Evolutionary conservation across 345 rosid species (phyloP), one percentile per base, ranked within the genome.

Genomic region (Salix brachista): DNA sequence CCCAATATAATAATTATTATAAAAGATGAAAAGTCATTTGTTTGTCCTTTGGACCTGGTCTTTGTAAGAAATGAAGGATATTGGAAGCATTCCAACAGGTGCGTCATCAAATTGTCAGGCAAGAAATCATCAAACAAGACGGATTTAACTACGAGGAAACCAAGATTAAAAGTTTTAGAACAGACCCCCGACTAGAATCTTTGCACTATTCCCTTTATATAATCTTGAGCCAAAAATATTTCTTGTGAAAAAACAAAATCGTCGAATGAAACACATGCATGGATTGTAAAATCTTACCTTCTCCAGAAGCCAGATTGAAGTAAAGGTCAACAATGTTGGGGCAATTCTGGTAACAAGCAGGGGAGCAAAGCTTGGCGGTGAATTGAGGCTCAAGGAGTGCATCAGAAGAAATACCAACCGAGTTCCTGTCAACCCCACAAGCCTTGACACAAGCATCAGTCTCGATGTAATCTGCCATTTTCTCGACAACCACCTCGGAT

Each of bases 281-380:
- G 3, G 23, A 58, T 0, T 10, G 64, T 23, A 4, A 58, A 3
- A 3, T 23, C 13, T 66, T 88, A 96, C 99, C 99, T 93, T 96
- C 99, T 6, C 97, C 99, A 74, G 96, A 95, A 28, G 98, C 99
- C 75, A 96, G 81, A 68, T 96, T 93, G 88, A 86, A 93, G 90
- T 91, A 93, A 30, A 96, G 99, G 71, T 96, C 98, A 52, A 93
- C 84, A 69, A 96, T 93, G 89, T 93, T 96, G 85, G 96, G 92
- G 81, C 99, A 96, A 41, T 79, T 84, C 23, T 83, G 80, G 83
- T 88, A 89, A 37, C 99, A 96, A 70, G 82, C 82, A 0, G 91
- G 81, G 7, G 98, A 89, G 85, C 99, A 96, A 71, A 96, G 97
- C 85, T 91, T 93, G 78, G 86, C 41, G 13, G 96, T 86, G 79